Base-by-base conservation (phyloP, 108 stramenopile species). In the Fragilariopsis cylindrus region DNA sequence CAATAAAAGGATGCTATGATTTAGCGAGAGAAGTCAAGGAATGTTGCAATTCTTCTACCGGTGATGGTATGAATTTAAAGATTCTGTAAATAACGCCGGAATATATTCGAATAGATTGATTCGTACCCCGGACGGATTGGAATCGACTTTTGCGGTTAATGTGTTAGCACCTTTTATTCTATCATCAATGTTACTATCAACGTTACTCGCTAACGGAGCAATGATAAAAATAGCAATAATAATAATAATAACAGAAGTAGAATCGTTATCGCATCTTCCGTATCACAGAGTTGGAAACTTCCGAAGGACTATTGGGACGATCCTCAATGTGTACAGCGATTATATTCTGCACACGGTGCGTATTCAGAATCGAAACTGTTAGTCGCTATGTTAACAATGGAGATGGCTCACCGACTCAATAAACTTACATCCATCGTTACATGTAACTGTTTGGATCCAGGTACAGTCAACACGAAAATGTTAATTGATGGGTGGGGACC, bases 381-480 rank as follows among this genome's bases (percentile, higher is more conserved):
- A 40, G 86, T 90, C 81, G 76, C 81, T 13, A 84, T 96, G 84
- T 75, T 93, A 16, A 84, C 89, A 30, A 74, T 80, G 9, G 78
- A 91, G 69, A 77, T 93, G 52, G 82, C 91, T 19, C 73, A 71
- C 8, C 56, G 78, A 39, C 72, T 96, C 16, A 18, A 77, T 41
- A 45, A 71, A 16, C 4, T 15, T 11, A 46, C 76, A 40, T 30
- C 77, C 12, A 15, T 54, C 12, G 75, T 87, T 65, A 83, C 69
- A n/a, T 84, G 82, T 74, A 76, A 74, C 57, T 71, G 69, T 63
- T 41, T 95, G 65, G 97, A 97, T 79, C 97, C 97, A 3, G 95
- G 97, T 7, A 97, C 95, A 0, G 97, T 97, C 46, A 96, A 97
- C 81, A 97, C 95, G 4, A 96, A 96, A 72, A 97, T 96, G 95